phyloP scores from a whole-genome alignment of 129 eudicot genomes.

The Artemisia annua region DNA sequence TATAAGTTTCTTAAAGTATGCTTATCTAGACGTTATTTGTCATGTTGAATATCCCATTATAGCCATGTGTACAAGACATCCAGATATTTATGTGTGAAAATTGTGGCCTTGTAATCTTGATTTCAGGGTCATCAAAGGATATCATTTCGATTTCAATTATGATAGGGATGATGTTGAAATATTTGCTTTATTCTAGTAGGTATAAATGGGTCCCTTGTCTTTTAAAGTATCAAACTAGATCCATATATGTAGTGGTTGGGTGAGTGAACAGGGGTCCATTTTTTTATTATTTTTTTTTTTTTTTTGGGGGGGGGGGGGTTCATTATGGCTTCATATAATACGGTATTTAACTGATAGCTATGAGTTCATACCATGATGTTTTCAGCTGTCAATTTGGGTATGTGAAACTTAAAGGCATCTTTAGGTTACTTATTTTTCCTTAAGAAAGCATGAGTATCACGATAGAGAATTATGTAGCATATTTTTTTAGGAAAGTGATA shows the following conservation, averaged over 20 bases:
- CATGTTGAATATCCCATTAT: neutral
- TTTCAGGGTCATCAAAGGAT: constrained; percentile 17
- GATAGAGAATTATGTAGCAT: too few species aligned
- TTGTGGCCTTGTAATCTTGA: constrained; percentile 7
- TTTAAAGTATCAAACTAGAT: neutral
- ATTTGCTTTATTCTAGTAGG: constrained; percentile 14
- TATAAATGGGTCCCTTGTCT: constrained; percentile 30
- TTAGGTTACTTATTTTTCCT: neutral
- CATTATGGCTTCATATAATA: too few species aligned
- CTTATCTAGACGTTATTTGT: neutral
- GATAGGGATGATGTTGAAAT: constrained; percentile 20
- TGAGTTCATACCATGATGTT: neutral
- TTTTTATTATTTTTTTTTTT: too few species aligned
- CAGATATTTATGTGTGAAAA: neutral
- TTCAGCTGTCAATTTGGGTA: too few species aligned
- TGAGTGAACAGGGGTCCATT: constrained; percentile 15
- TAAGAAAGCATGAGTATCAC: neutral
- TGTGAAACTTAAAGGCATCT: neutral
- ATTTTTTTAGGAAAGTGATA: too few species aligned
- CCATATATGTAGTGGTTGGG: neutral
- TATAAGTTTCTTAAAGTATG: too few species aligned
- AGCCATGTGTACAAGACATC: neutral
- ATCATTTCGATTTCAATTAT: constrained; percentile 19
- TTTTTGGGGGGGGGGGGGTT: too few species aligned
- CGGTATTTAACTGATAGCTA: too few species aligned